phyloP scores from a whole-genome alignment of 352 stramenopile species.

The Globisporangium rhizosaccharum region DNA sequence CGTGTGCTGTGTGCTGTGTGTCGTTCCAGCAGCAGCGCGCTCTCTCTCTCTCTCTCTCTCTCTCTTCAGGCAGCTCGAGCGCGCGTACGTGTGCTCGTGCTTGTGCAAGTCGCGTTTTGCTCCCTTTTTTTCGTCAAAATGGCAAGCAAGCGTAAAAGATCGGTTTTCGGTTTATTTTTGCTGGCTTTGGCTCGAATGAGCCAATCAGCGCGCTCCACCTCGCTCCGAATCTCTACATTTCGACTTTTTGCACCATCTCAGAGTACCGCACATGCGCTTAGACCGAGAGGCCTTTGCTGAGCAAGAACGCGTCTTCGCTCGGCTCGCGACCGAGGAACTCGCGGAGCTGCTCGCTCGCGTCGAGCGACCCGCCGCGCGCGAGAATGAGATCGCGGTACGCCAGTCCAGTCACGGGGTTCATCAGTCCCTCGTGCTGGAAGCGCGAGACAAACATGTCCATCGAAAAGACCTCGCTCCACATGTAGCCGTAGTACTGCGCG shows the following conservation, averaged over 20 bases:
- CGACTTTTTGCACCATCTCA: no score
- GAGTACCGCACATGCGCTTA: neutral
- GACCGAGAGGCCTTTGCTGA: slow-evolving; percentile 56
- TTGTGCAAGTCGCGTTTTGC: neutral
- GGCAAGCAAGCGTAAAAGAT: slow-evolving; percentile 1
- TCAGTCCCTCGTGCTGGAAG: slow-evolving; percentile 81
- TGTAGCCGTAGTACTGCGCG: slow-evolving; percentile 85
- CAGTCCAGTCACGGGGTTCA: slow-evolving; percentile 76
- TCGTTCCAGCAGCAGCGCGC: no score
- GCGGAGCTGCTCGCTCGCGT: slow-evolving; percentile 73
- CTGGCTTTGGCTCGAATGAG: neutral
- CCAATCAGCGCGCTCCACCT: slow-evolving; percentile 5
- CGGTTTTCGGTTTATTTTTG: neutral
- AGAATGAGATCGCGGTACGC: slow-evolving; percentile 86
- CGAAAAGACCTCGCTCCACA: slow-evolving; percentile 88
- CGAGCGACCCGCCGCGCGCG: slow-evolving; percentile 70
- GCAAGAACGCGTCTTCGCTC: slow-evolving; percentile 78
- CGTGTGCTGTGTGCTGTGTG: neutral
- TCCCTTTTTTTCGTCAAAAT: slow-evolving; percentile 1
- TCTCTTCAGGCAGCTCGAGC: no score
- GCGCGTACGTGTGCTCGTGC: neutral
- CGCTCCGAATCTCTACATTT: neutral
- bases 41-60: no score
- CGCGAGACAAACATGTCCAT: slow-evolving; percentile 88
- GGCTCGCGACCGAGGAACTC: slow-evolving; percentile 78